Base-by-base conservation (phyloP, 106 monocot species). In the Phalaenopsis aphrodite region DNA sequence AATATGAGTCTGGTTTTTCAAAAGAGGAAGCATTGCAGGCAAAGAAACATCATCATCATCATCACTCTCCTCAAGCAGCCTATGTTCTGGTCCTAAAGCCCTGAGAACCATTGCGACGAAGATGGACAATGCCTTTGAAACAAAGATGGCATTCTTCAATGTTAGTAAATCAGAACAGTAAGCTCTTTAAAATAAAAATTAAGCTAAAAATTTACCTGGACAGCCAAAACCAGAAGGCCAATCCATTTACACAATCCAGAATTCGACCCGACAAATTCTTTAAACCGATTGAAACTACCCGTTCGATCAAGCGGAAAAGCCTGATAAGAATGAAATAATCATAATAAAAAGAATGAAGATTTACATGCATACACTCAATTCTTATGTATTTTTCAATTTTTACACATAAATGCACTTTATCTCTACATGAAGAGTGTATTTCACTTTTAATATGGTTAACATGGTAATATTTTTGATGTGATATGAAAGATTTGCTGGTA, bases 231-330 rank as follows among this genome's bases (percentile, higher is more conserved):
- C n/a, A 79, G 75, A 30, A 93, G 42, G 61, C 89, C 91, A 82
- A 89, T 87, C 93, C 91, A 91, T 87, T 93, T 85, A 82, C 93
- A 93, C 81, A 93, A 91, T 30, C 86, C 88, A 77, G 86, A 87
- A 85, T 96, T 96, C 23, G 84, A 82, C 47, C 77, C 78, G 38
- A 96, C 86, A 88, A 96, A 96, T 45, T 91, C 77, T 81, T 90
- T 87, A 24, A 96, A 84, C 55, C 94, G 91, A 58, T 92, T 77
- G 73, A 96, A 90, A 72, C 81, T 92, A 36, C 96, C 96, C 4
- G 93, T 88, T 42, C 84, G 87, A 78, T 93, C 95, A 56, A 42
- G 77, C 38, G 95, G 95, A 39, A 96, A 93, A 82, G 91, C 95
- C 95, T 96, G 73, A 64, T 37, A 21, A 45, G 42, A 19, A 17